A percentile compares a stretch with the other conserved stretches of the same genome.
Evolutionary conservation across 2,329 filamentous ascomycete species (phyloP).

Genomic region (Trichoderma sp.): DNA sequence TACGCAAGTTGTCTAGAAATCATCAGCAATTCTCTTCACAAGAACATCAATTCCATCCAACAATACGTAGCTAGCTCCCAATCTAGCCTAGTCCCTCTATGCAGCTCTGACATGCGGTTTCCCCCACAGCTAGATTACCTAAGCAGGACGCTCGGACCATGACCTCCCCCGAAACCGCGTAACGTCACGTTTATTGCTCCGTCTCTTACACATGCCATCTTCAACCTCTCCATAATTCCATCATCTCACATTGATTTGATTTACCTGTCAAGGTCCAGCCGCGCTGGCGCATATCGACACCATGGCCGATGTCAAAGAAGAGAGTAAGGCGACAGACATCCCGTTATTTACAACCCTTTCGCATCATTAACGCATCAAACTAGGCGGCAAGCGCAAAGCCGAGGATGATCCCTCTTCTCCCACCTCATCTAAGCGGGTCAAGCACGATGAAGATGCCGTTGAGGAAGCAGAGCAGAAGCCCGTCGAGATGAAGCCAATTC

Average conservation of each 20-base stretch:
- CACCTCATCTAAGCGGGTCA: slow-evolving; percentile 65
- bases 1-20: neutral
- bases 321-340: slow-evolving; percentile 35
- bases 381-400: slow-evolving; percentile 72
- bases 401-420: slow-evolving; percentile 64
- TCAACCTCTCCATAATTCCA: neutral
- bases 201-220: neutral
- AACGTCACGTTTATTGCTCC: neutral
- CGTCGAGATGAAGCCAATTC: slow-evolving; percentile 63
- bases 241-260: neutral
- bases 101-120: neutral
- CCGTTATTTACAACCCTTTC: neutral
- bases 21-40: neutral
- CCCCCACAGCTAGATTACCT: neutral
- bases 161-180: neutral
- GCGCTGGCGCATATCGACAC: neutral
- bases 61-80: neutral
- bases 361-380: neutral
- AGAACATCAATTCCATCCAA: neutral
- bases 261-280: neutral
- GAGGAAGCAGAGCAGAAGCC: slow-evolving; percentile 46
- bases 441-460: slow-evolving; percentile 44
- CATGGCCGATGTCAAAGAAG: slow-evolving; percentile 41
- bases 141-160: slow-evolving; percentile 13
- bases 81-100: neutral